Percentiles rank a stretch among this genome's conserved stretches.
Evolutionary conservation across 2,329 filamentous ascomycete genomes (phyloP).

Genomic region (Nothopassalora personata): DNA sequence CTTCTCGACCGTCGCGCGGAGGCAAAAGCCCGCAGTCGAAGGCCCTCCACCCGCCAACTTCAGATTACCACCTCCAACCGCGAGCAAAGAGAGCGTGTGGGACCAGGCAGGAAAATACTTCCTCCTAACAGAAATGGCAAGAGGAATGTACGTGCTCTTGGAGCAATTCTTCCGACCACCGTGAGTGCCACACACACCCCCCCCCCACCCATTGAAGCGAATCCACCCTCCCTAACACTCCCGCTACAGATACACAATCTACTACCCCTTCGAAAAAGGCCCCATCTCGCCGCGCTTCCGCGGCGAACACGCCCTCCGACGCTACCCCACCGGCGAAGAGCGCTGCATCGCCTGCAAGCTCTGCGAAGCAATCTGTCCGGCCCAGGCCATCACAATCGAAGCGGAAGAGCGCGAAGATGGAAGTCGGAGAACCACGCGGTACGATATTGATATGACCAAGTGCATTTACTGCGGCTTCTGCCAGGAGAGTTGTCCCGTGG

Average conservation of each 20-base stretch:
- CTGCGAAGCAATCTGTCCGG: conserved; percentile 96
- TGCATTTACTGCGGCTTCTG: conserved; percentile 99
- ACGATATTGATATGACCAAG: conserved; percentile 99
- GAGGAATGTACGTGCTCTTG: conserved; percentile 95
- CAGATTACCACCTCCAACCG: conserved; percentile 72
- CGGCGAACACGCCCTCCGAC: conserved; percentile 91
- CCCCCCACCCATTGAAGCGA: conserved; percentile 11
- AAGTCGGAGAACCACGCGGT: conserved; percentile 88
- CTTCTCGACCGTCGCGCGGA: conserved; percentile 60
- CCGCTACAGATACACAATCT: conserved; percentile 79
- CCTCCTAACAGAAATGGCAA: conserved; percentile 88
- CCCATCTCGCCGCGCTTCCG: conserved; percentile 97
- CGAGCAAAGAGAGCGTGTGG: conserved; percentile 69
- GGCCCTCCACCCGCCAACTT: conserved; percentile 77
- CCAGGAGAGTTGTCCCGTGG: conserved; percentile 97
- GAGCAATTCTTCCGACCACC: conserved; percentile 98
- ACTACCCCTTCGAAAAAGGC: conserved; percentile 98
- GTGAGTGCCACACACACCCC: conserved; percentile 54
- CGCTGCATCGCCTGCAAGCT: conserved; percentile 99
- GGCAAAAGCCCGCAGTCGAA: conserved; percentile 56
- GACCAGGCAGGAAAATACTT: conserved; percentile 92
- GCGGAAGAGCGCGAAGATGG: conserved; percentile 96
- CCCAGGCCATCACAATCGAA: conserved; percentile 97
- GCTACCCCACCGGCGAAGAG: conserved; percentile 96
- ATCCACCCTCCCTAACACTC: conserved; percentile 4